These are phyloP conservation scores for Biscutella laevigata DNA, from an alignment of 441 rosid species.

Conservation along the genomic window DNA sequence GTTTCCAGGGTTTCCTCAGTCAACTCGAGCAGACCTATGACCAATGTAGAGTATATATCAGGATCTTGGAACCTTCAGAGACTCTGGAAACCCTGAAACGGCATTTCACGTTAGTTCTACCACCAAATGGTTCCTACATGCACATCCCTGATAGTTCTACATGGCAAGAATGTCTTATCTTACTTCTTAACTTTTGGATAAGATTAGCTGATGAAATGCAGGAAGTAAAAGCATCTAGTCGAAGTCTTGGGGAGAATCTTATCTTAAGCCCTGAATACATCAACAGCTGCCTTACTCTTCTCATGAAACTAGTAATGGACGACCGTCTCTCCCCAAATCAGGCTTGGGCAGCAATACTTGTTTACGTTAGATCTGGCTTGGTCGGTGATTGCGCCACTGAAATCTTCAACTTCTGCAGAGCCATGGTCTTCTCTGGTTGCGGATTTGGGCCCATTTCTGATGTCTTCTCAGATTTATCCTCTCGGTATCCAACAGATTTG, in stretches of 20 bases:
- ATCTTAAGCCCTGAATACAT: conserved; percentile 53
- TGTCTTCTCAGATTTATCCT: conserved; percentile 48
- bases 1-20: conserved; percentile 50
- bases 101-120: conserved; percentile 46
- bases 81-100: conserved; percentile 56
- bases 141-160: conserved; percentile 70
- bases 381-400: conserved; percentile 43
- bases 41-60: conserved; percentile 46
- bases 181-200: conserved; percentile 75
- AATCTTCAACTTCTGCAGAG: conserved; percentile 56
- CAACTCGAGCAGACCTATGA: conserved; percentile 69
- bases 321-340: conserved; percentile 91
- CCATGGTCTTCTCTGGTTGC: conserved; percentile 81
- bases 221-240: conserved; percentile 37
- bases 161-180: conserved; percentile 87
- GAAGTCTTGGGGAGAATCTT: conserved; percentile 27
- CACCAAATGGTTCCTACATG: conserved; percentile 34
- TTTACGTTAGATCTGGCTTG: conserved; percentile 47
- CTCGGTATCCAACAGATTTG: conserved; percentile 31
- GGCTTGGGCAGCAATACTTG: conserved; percentile 61
- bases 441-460: conserved; percentile 75
- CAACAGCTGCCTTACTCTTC: conserved; percentile 51
- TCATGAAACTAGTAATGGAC: conserved; percentile 74
- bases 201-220: conserved; percentile 73
- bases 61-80: conserved; percentile 56